Evolutionary conservation across 1,284 basidiomycete species (phyloP).

Genomic region (Ustilago esculenta): DNA sequence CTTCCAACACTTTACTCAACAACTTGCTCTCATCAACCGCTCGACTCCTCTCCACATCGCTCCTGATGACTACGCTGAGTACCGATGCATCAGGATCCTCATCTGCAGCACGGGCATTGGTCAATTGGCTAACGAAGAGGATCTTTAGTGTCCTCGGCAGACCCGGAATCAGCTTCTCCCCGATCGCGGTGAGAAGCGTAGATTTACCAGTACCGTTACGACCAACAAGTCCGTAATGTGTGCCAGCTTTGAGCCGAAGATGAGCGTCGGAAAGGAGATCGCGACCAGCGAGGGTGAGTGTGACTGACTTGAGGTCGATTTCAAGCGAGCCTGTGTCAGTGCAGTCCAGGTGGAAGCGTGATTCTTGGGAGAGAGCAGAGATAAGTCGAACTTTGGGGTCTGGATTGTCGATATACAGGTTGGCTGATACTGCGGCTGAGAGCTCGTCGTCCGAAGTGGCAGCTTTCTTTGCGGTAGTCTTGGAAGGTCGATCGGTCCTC

Average conservation of each 20-base stretch:
- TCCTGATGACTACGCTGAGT: conserved; percentile 67
- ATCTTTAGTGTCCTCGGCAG: conserved; percentile 72
- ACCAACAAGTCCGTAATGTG: conserved; percentile 72
- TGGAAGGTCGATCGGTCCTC: conserved; percentile 1
- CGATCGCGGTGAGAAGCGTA: conserved; percentile 70
- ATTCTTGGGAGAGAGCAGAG: conserved; percentile 67
- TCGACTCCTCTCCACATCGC: conserved; percentile 63
- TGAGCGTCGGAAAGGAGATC: conserved; percentile 73
- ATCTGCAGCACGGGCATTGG: conserved; percentile 27
- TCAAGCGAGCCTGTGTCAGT: conserved; percentile 68
- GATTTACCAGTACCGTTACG: conserved; percentile 74
- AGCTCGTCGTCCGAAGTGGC: conserved; percentile 8
- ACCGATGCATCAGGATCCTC: conserved; percentile 41
- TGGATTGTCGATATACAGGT: conserved; percentile 22
- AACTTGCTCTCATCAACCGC: conserved; percentile 61
- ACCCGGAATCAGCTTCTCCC: conserved; percentile 71
- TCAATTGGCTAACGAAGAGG: conserved; percentile 72
- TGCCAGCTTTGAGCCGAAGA: conserved; percentile 71
- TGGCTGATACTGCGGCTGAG: neutral
- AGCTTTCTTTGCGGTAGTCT: conserved; percentile 1
- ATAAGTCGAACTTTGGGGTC: conserved; percentile 47
- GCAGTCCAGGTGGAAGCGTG: conserved; percentile 71
- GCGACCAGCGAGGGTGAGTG: conserved; percentile 70
- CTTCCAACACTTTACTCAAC: conserved; percentile 65
- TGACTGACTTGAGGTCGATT: conserved; percentile 71